A percentile compares a stretch with the other conserved stretches of the same genome.
Evolutionary conservation across 331 rosid species (phyloP).

Genomic region (Telfairia occidentalis): DNA sequence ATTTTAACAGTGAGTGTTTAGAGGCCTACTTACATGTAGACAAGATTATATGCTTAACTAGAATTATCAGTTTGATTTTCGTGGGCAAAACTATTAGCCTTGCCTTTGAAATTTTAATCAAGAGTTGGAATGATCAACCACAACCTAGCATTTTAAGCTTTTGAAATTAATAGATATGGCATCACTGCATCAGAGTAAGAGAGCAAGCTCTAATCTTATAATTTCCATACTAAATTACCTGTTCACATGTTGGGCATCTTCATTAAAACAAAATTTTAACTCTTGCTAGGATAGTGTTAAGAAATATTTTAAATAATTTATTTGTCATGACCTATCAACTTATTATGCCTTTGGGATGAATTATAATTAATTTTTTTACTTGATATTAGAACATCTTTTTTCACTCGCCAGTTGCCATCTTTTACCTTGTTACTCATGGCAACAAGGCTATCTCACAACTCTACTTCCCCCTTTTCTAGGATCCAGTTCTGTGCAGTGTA

Average conservation of each 20-base stretch:
- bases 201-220: neutral
- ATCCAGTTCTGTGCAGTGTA: constrained; percentile 88
- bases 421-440: neutral
- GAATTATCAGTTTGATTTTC: neutral
- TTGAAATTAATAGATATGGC: neutral
- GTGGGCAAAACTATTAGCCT: neutral
- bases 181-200: neutral
- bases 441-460: constrained; percentile 18
- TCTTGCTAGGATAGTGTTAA: neutral
- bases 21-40: neutral
- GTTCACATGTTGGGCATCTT: neutral
- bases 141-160: neutral
- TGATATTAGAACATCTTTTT: neutral
- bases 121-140: neutral
- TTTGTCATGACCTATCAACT: neutral
- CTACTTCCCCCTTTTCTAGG: constrained; percentile 39
- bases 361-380: neutral
- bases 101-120: neutral
- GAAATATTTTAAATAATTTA: neutral
- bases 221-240: neutral
- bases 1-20: neutral
- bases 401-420: neutral
- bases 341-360: neutral
- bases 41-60: neutral
- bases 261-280: neutral